Base-by-base conservation (phyloP, 2,329 filamentous ascomycete genomes). In the Clathrospora elynae region DNA sequence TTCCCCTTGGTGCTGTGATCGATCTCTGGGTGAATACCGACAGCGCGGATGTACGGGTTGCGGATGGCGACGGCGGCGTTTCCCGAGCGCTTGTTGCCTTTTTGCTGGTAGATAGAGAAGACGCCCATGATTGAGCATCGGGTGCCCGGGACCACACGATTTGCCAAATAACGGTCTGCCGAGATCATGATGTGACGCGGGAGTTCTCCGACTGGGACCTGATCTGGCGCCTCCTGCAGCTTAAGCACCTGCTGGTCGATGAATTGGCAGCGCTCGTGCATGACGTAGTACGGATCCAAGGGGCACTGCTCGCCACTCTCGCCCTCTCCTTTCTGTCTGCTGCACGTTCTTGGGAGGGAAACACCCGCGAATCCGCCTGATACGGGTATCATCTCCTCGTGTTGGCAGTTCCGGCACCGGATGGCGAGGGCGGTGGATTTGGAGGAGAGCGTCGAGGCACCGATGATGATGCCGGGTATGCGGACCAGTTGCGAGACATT, bases 191-290 rank as follows among this genome's bases (percentile, higher is more conserved):
- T 95, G 61, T 99, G 93, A 28, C 93, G 82, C 3, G 93, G 93
- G 35, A 99, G 76, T 72, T 99, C 93, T 74, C 93, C 93, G 1
- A 99, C 93, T 0, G 93, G 93, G 0, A 99, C 93, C 71, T 97
- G 90, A 64, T 99, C 93, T 1, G 93, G 93, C 0, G 92, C 93
- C 72, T 99, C 93, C 68, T 99, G 93, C 12, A 99, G 82, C 71
- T 99, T 99, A 68, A 99, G 87, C 47, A 99, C 89, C 71, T 99
- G 93, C 71, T 99, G 93, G 64, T 99, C 93, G 61, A 97, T 91
- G 67, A 99, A 99, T 52, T 85, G 83, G 24, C 88, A 96, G 68
- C 87, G 90, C 71, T 99, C 93, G 67, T 99, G 93, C 45, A 93
- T 80, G 43, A 99, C 90, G 62, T 93, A 95, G 73, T 96, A 99